Evolutionary conservation across 345 rosid species (phyloP).

Genomic region (Ceriops tagal): DNA sequence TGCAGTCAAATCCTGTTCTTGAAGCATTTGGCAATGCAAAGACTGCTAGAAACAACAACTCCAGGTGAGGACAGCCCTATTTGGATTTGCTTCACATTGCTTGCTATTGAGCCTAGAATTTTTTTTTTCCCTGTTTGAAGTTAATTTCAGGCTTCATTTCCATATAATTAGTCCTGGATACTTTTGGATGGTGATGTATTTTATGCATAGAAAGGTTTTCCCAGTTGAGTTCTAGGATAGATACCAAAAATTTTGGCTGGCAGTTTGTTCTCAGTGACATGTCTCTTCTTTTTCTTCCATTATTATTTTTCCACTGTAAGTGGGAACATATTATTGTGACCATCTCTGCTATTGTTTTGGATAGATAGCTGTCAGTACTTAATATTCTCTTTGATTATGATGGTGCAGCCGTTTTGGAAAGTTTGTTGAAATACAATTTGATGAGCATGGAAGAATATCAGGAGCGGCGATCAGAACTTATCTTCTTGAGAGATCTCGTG

Average conservation of each 20-base stretch:
- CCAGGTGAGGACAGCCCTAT: slow-evolving; percentile 49
- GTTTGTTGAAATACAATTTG: slow-evolving; percentile 92
- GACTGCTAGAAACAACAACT: slow-evolving; percentile 83
- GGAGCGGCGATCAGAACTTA: slow-evolving; percentile 96
- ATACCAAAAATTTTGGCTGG: neutral
- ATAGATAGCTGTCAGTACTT: neutral
- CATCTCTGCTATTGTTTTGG: neutral
- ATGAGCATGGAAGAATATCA: slow-evolving; percentile 69
- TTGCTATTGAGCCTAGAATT: neutral
- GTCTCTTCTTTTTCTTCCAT: neutral
- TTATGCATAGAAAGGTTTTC: slow-evolving; percentile 3
- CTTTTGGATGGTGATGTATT: neutral
- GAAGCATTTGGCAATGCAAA: slow-evolving; percentile 97
- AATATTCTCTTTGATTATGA: slow-evolving; percentile 11
- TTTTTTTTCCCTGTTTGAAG: neutral
- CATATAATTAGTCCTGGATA: neutral
- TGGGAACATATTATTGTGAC: neutral
- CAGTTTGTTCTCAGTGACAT: neutral
- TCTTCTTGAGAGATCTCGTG: slow-evolving; percentile 95
- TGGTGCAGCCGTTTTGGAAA: slow-evolving; percentile 85
- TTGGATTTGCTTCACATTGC: neutral
- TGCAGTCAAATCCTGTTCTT: slow-evolving; percentile 94
- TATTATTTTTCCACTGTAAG: slow-evolving; percentile 2
- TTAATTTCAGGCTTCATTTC: slow-evolving; percentile 13
- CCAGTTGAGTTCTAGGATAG: neutral